phyloP scores from a whole-genome alignment of 768 basidiomycete genomes.

The Naganishia friedmannii region DNA sequence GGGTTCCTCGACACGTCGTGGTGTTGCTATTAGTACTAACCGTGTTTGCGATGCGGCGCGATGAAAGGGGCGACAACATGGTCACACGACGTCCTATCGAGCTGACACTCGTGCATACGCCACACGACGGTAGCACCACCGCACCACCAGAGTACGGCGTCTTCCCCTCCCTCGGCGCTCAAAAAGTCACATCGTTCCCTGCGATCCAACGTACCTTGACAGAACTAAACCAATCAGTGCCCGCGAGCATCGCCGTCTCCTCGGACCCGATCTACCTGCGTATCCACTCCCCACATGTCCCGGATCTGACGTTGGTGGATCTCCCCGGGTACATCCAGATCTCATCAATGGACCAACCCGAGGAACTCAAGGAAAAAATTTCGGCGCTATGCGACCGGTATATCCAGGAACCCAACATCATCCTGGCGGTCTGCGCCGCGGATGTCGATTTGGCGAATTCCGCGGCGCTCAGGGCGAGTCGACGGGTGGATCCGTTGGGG shows the following conservation, averaged over 20 bases:
- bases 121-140: conserved; percentile 56
- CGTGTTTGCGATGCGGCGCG: neutral
- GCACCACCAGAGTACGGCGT: conserved; percentile 77
- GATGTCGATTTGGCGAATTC: conserved; percentile 99
- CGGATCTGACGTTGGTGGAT: conserved; percentile 95
- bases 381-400: conserved; percentile 85
- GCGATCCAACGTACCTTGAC: conserved; percentile 87
- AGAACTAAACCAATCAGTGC: conserved; percentile 91
- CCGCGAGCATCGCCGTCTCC: conserved; percentile 83
- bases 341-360: conserved; percentile 90
- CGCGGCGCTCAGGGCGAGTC: conserved; percentile 85
- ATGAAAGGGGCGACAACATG: conserved; percentile 90
- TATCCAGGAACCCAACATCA: conserved; percentile 99
- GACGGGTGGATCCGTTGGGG: conserved; percentile 90
- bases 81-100: conserved; percentile 98
- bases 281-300: conserved; percentile 92
- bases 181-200: conserved; percentile 81
- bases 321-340: conserved; percentile 97
- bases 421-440: conserved; percentile 96
- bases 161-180: conserved; percentile 73
- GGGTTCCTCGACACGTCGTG: neutral
- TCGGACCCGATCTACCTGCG: conserved; percentile 93
- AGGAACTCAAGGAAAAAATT: conserved; percentile 89
- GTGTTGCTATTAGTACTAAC: neutral
- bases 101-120: conserved; percentile 91